Base-by-base conservation (phyloP, 495 filamentous ascomycete genomes). In the Chaetomidium leptoderma region DNA sequence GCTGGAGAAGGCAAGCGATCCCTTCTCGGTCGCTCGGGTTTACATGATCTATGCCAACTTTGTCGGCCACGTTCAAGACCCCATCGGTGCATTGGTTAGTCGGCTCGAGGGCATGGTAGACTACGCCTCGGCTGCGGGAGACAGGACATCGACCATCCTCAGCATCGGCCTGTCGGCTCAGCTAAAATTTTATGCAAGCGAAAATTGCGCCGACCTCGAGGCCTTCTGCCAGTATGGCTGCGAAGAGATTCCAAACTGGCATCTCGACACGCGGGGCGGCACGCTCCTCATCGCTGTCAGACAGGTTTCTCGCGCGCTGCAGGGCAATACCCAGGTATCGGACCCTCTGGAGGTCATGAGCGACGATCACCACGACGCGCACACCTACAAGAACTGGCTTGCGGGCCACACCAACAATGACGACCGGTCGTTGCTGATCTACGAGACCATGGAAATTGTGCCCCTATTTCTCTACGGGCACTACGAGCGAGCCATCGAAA, bases 391-490 rank as follows among this genome's bases (percentile, higher is more conserved):
- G 64, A 72, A 70, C 2, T 85, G 79, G 71, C 73, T 70, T 69
- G 81, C 60, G 17, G 57, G 44, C 1, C 62, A 70, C 53, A 71
- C 73, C 6, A 69, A 66, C 33, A 74, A 73, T 51, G 72, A 66
- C 30, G 73, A 73, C 44, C 77, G 85, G 54, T 83, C 87, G 45
- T 68, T 84, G 61, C 74, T 88, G 11, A 79, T 91, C 27, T 95
- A 96, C 70, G 81, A 86, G 63, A 85, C 81, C 50, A 76, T 88
- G 58, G 81, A 83, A 57, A 83, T 95, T 61, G 81, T 87, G 6
- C 81, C 86, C 0, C 69, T 95, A 29, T 92, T 85, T 66, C 69
- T 88, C 0, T 96, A 82, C 69, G 90, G 90, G 4, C 86, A 90
- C 61, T 83, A 89, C 64, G 72, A 82, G 29, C 80, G 83, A 61